Conservation (phyloP, 192 early-diverging fungal species). For the Entomortierella beljakovae region DNA sequence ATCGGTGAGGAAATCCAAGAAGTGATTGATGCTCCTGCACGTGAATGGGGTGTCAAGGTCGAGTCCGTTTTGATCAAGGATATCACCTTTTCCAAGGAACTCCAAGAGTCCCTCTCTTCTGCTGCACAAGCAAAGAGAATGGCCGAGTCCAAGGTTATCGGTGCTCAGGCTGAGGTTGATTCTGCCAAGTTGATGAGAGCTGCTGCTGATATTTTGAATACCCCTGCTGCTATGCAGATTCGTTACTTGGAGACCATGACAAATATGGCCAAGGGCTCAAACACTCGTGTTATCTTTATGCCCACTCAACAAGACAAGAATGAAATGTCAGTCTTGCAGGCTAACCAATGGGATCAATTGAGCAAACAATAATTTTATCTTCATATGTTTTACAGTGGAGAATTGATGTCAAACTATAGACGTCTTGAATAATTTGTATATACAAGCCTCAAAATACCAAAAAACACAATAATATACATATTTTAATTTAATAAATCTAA, state of each 20-base stretch:
- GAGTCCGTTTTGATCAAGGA: conserved; percentile 92
- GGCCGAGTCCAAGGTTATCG: conserved; percentile 92
- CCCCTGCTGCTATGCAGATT: conserved; percentile 88
- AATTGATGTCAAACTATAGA: too few species aligned
- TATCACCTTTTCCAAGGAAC: conserved; percentile 75
- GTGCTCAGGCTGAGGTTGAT: conserved; percentile 88
- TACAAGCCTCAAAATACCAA: too few species aligned
- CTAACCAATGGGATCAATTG: conserved; percentile 53
- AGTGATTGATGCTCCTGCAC: conserved; percentile 84
- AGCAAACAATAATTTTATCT: conserved; percentile 18
- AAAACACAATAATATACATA: too few species aligned
- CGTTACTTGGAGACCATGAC: conserved; percentile 90
- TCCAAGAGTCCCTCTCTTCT: conserved; percentile 86
- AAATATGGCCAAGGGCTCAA: conserved; percentile 77
- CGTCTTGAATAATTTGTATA: too few species aligned
- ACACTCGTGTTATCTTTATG: conserved; percentile 81
- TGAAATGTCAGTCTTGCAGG: conserved; percentile 41
- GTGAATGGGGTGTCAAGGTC: conserved; percentile 82
- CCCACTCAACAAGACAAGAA: conserved; percentile 49
- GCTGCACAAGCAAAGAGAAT: conserved; percentile 93
- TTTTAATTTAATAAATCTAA: background rate
- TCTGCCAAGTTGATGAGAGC: conserved; percentile 92
- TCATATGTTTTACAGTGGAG: too few species aligned
- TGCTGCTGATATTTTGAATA: conserved; percentile 92
- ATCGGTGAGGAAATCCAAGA: conserved; percentile 88